phyloP scores from a whole-genome alignment of 2,329 filamentous ascomycete genomes.

The Trichothecium sympodiale region DNA sequence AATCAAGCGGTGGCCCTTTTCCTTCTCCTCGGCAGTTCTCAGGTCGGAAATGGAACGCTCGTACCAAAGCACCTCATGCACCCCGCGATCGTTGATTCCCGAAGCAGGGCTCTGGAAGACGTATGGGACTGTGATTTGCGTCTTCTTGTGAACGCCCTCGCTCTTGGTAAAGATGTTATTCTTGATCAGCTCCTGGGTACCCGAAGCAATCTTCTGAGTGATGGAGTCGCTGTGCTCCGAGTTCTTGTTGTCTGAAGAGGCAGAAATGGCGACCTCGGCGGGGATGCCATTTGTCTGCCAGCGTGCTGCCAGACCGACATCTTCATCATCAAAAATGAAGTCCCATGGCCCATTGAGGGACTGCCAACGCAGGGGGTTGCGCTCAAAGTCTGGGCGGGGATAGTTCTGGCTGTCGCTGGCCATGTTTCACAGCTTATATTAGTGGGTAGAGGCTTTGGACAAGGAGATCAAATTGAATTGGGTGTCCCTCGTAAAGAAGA shows the following conservation, averaged over 20 bases:
- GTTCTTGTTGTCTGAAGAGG: constrained; percentile 4
- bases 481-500: too few species aligned
- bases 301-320: constrained; percentile 37
- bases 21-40: constrained; percentile 29
- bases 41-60: constrained; percentile 41
- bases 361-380: constrained; percentile 42
- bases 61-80: constrained; percentile 60
- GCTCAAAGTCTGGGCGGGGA: constrained; percentile 55
- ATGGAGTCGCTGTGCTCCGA: constrained; percentile 23
- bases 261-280: constrained; percentile 20
- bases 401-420: constrained; percentile 22
- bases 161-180: constrained; percentile 28
- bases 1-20: constrained; percentile 29
- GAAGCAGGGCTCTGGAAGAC: constrained; percentile 55
- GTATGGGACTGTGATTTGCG: constrained; percentile 50
- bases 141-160: constrained; percentile 27
- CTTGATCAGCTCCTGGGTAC: constrained; percentile 34
- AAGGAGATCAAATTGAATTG: too few species aligned
- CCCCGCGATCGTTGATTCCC: constrained; percentile 47
- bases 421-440: too few species aligned
- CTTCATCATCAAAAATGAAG: constrained; percentile 54
- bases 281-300: constrained; percentile 46
- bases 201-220: constrained; percentile 34
- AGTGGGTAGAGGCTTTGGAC: too few species aligned
- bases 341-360: constrained; percentile 53